Evolutionary conservation across 2,329 filamentous ascomycete genomes (phyloP).

Genomic region (Trichoderma arundinaceum): DNA sequence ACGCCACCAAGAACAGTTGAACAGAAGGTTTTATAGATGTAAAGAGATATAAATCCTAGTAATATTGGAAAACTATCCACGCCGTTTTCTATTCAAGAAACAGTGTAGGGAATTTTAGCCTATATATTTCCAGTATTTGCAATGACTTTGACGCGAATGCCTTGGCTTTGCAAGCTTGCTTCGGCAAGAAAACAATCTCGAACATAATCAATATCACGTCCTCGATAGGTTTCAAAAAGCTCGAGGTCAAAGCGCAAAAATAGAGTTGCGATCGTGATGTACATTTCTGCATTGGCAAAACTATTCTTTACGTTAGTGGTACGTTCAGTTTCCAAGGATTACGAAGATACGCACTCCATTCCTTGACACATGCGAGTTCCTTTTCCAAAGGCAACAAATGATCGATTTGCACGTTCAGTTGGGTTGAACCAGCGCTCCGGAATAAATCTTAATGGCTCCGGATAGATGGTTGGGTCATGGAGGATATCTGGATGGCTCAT

Average conservation of each 20-base stretch:
- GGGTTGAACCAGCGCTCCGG: constrained; percentile 21
- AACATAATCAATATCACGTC: background rate
- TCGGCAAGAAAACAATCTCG: background rate
- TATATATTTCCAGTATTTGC: no score
- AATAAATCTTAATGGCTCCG: background rate
- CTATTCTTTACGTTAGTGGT: no score
- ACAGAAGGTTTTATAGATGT: no score
- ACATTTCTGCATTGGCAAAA: background rate
- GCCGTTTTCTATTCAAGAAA: no score
- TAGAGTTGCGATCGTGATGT: background rate
- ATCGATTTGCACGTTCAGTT: background rate
- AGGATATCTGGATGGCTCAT: constrained; percentile 24
- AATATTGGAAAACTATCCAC: no score
- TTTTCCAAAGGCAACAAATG: constrained; percentile 17
- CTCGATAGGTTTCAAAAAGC: background rate
- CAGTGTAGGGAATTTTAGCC: no score
- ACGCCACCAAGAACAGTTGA: no score
- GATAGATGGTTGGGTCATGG: background rate
- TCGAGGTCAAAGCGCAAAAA: background rate
- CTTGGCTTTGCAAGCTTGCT: background rate
- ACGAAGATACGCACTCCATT: background rate
- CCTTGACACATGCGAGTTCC: constrained; percentile 17
- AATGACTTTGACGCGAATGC: background rate
- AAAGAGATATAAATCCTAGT: no score
- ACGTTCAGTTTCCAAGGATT: background rate